Evolutionary conservation across 257 asterid genomes (phyloP), one percentile per base, ranked within the genome.

Genomic region (Gentiana macrophylla): DNA sequence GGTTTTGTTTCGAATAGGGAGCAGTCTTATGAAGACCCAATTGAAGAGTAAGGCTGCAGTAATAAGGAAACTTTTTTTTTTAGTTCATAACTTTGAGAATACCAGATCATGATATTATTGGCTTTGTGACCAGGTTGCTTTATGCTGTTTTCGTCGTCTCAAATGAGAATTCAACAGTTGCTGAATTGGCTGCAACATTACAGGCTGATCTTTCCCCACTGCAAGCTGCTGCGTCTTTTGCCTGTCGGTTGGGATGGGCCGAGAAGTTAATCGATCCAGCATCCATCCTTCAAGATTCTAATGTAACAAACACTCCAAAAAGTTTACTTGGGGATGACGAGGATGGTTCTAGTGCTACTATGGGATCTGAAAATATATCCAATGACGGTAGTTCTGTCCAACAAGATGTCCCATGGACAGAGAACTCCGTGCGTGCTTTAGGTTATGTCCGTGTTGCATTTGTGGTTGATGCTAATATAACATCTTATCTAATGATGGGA

Each of bases 401-500:
- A 67, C 88, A 89, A 64, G 99, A 85, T 61, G 75, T 57, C 64
- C 69, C 75, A 37, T 84, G 88, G 94, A 65, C 91, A 56, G 98
- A 85, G 57, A 81, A 79, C 74, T 61, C 69, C 56, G 64, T 53
- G 57, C 71, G 79, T 53, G 76, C 81, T 58, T 66, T 85, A 53
- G 98, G 87, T 78, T 81, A 84, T 74, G 72, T 86, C 64, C 94
- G 94, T 57, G 97, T 88, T 62, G 99, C 99, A 65, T 92, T 92
- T 73, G 89, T 92, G 64, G 99, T 92, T 43, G 99, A 92, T 75
- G 97, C 99, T 60, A 92, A 92, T 76, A 92, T 92, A 66, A 92
- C 99, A 37, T 88, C 97, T 62, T 92, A 92, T 75, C 96, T 92
- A 64, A 92, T 92, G 99, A 92, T 92, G 99, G 99, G 99, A 74